Base-by-base conservation (phyloP, 306 rosid species). In the Vigna angularis region DNA sequence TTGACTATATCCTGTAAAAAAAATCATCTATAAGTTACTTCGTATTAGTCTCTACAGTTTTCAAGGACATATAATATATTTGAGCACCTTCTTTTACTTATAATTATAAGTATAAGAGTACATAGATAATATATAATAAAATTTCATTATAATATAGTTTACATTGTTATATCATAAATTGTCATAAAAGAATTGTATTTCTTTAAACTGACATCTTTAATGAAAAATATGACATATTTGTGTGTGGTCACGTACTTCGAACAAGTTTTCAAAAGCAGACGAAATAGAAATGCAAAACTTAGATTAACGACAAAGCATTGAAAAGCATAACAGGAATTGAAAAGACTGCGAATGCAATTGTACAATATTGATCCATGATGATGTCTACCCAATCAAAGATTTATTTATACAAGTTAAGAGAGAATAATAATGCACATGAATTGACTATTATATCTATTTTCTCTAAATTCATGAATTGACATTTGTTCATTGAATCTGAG, bases 251-350 rank as follows among this genome's bases (percentile, higher is more conserved):
- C 16, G 28, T 16, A 16, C 44, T 15, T 15, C 15, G 15, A 12
- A 18, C 26, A 57, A 57, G 65, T 57, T 49, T 68, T 68, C 11
- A 10, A 58, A 67, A 9, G 67, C 45, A 26, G 26, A 67, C 16
- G 36, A 81, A 56, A 44, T 52, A 17, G 38, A 73, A 53, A 72
- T 47, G 17, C 69, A 65, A 52, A 73, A 81, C 73, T 50, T 76
- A 16, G 55, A 82, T 82, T 82, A 56, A 44, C 63, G 75, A 70
- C 36, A 53, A 82, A 76, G 81, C 73, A 59, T 75, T 40, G 14
- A 16, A 68, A 45, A 66, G 48, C 55, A 44, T 62, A 57, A 70
- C 63, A 44, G 18, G 64, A 74, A 52, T 72, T 69, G 78, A 79
- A 74, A 61, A 74, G 69, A 74, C 50, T 22, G 13, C 6, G 30